Evolutionary conservation across 2,329 filamentous ascomycete species (phyloP).

Genomic region (Hymenoscyphus occultus): DNA sequence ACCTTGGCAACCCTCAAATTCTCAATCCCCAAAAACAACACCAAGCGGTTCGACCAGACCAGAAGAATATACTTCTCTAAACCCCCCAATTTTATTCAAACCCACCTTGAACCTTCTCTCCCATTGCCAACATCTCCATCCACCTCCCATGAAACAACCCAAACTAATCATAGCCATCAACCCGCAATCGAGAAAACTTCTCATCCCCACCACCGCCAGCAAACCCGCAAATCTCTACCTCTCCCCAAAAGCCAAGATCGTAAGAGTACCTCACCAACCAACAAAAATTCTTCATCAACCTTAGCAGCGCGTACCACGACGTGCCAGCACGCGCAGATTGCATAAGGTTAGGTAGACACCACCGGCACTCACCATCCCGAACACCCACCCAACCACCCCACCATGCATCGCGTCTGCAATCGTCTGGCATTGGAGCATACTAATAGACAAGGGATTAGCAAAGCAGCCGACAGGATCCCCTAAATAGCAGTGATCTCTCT

Average conservation of each 20-base stretch:
- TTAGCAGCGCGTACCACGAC: conserved; percentile 11
- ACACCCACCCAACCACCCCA: neutral
- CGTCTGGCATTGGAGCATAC: too few relatives aligned
- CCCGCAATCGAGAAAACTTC: too few relatives aligned
- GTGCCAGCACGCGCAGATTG: conserved; percentile 13
- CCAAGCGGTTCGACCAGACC: neutral
- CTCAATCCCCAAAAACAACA: neutral
- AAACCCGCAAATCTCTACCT: neutral
- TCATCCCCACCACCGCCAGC: neutral
- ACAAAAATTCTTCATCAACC: neutral
- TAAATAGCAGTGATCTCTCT: neutral
- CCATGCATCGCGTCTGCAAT: neutral
- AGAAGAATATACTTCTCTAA: neutral
- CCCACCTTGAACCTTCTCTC: neutral
- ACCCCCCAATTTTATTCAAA: neutral
- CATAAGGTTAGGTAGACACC: neutral
- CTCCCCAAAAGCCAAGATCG: neutral
- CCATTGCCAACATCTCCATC: neutral
- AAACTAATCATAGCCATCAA: too few relatives aligned
- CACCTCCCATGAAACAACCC: neutral
- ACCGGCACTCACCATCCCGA: neutral
- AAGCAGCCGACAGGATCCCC: neutral
- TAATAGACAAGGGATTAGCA: neutral
- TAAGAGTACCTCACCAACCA: neutral
- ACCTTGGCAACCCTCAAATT: neutral